Evolutionary conservation across 345 rosid genomes (phyloP), one percentile per base, ranked within the genome.

Genomic region (Bruguiera parviflora): DNA sequence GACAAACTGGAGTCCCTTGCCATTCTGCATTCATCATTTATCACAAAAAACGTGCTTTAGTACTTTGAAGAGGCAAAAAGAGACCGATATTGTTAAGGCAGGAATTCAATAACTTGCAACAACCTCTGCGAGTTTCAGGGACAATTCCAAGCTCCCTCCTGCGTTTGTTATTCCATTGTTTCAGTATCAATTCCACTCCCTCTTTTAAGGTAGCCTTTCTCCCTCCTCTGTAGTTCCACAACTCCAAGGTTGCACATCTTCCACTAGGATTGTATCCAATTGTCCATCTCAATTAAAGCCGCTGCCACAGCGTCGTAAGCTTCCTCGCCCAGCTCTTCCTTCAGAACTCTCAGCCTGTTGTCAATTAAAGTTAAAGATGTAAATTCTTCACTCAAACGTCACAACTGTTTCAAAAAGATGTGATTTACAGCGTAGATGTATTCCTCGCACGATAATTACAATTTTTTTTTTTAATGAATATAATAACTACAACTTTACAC

Each of bases 231-330:
- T 84, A 86, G 80, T 87, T 88, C 96, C 99, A 94, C 70, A 92
- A 58, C 80, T 95, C 96, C 2, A 90, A 84, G 73, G 74, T 84
- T 56, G 88, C 77, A 68, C 88, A 94, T 71, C 93, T 86, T 70
- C 97, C 98, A 69, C 97, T 94, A 0, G 98, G 95, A 67, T 94
- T 94, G 83, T 85, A 86, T 64, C 91, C 97, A 56, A 89, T 88
- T 72, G 5, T 31, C 32, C 0, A 89, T 83, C 78, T 94, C 91
- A 74, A 55, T 81, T 75, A 91, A 76, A 55, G 98, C 86, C 46
- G 83, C 70, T 21, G 80, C 65, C 51, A 91, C 97, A 10, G 92
- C 84, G 53, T 75, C 73, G 75, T 76, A 88, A 22, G 75, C 91
- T 64, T 83, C 88, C 20, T 78, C 75, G 33, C 95, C 96, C 68